phyloP scores from a whole-genome alignment of 2,329 filamentous ascomycete species.

The Fusarium pseudocircinatum region DNA sequence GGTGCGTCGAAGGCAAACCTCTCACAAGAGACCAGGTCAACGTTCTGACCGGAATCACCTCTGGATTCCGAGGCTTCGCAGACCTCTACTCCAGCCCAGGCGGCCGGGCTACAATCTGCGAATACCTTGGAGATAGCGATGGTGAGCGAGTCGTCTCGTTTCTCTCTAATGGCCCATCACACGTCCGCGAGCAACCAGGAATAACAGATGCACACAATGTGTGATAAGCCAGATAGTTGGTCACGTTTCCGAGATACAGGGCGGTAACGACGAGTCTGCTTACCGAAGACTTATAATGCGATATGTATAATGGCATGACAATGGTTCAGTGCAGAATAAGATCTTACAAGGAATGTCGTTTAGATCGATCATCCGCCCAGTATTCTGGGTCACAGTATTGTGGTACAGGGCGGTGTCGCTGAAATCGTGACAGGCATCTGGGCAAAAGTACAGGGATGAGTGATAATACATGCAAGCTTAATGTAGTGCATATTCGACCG shows the following conservation, averaged over 20 bases:
- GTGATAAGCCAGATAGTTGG: neutral
- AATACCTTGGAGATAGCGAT: conserved; percentile 46
- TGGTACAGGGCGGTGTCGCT: neutral
- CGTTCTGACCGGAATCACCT: conserved; percentile 44
- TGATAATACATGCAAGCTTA: conserved; percentile 17
- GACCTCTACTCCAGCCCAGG: conserved; percentile 26
- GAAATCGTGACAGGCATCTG: neutral
- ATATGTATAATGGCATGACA: neutral
- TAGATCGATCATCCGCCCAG: conserved; percentile 23
- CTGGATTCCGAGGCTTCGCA: conserved; percentile 42
- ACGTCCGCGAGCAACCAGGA: neutral
- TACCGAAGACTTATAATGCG: neutral
- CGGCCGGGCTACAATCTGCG: conserved; percentile 35
- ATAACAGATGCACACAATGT: neutral
- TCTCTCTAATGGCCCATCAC: conserved; percentile 38
- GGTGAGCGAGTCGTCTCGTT: conserved; percentile 45
- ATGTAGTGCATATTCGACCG: conserved; percentile 22
- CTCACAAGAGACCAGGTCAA: conserved; percentile 41
- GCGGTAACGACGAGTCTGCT: conserved; percentile 8
- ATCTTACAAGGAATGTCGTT: conserved; percentile 1
- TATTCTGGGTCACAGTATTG: conserved; percentile 9
- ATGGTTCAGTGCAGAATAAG: conserved; percentile 2
- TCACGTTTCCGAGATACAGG: neutral
- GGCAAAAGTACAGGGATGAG: conserved; percentile 1
- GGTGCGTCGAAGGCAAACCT: conserved; percentile 43